A percentile compares a stretch with the other conserved stretches of the same genome.
phyloP scores from a whole-genome alignment of 1,284 basidiomycete species.

The Coniferiporia sulphurascens region DNA sequence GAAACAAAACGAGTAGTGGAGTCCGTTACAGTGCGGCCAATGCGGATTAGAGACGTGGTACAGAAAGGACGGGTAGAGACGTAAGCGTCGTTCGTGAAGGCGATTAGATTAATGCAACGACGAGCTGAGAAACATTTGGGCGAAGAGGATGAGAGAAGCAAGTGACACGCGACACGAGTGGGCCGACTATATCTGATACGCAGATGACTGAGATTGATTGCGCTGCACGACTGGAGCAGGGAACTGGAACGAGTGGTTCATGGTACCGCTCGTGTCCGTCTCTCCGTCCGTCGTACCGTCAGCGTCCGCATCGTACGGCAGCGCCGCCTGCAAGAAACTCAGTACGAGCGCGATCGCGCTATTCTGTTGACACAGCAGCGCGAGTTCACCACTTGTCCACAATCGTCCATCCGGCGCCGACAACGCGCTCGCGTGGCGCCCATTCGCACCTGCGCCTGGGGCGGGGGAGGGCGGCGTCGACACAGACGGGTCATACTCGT shows the following conservation, averaged over 20 bases:
- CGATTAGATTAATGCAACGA: background rate
- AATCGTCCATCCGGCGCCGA: conserved; percentile 3
- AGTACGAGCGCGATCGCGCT: conserved; percentile 32
- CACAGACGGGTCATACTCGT: conserved; percentile 10
- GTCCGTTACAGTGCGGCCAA: background rate
- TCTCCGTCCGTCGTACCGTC: background rate
- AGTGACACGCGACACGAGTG: background rate
- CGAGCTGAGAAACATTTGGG: no score
- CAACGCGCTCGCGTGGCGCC: background rate
- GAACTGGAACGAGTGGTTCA: background rate
- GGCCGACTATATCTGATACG: conserved; percentile 13
- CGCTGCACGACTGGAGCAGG: conserved; percentile 3
- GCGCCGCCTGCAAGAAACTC: conserved; percentile 21
- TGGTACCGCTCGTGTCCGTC: background rate
- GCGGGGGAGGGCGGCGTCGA: background rate
- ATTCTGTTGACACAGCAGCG: conserved; percentile 33
- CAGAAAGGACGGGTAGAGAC: background rate
- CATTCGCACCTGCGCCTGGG: background rate
- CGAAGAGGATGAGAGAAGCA: no score
- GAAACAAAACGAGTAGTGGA: background rate
- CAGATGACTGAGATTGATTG: conserved; percentile 16
- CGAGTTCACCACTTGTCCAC: conserved; percentile 29
- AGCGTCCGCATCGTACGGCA: conserved; percentile 16
- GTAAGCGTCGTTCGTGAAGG: background rate
- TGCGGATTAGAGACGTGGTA: background rate